Conservation (phyloP, 2,329 filamentous ascomycete genomes). For the Chaetomiaceae sp. region DNA sequence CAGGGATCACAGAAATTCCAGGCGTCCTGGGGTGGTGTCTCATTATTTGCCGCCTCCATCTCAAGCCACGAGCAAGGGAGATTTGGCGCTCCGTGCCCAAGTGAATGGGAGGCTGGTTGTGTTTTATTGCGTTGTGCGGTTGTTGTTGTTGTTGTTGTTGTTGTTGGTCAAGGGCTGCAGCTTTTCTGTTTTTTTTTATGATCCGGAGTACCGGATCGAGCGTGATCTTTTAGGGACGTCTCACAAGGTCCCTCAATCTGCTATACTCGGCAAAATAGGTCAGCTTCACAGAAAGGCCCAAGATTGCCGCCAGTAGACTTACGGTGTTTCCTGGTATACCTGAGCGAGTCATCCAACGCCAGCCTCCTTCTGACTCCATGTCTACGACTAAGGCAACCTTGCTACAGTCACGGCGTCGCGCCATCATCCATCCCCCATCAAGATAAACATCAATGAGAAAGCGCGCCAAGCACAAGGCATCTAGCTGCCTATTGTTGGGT, state of each 20-base stretch:
- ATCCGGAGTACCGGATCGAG: background rate
- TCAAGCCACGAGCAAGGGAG: background rate
- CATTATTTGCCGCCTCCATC: background rate
- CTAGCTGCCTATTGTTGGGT: background rate
- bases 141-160: too few species aligned
- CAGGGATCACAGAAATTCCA: too few species aligned
- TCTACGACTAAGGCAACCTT: background rate
- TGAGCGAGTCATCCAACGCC: background rate
- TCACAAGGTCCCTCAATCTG: slow-evolving; percentile 6
- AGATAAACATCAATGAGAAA: background rate
- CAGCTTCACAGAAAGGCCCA: background rate
- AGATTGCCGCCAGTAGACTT: background rate
- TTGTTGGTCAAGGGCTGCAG: background rate
- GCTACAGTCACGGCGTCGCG: too few species aligned
- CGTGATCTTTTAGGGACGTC: slow-evolving; percentile 6
- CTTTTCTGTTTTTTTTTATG: background rate
- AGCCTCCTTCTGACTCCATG: background rate
- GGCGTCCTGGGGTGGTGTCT: too few species aligned
- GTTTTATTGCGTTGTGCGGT: background rate
- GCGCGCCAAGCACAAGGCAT: background rate
- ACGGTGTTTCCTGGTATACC: slow-evolving; percentile 4
- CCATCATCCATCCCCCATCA: background rate
- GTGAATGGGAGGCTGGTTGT: background rate
- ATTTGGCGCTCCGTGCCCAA: background rate
- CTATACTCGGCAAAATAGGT: background rate